Conservation (phyloP, 306 rosid species). For the Malus asiatica region DNA sequence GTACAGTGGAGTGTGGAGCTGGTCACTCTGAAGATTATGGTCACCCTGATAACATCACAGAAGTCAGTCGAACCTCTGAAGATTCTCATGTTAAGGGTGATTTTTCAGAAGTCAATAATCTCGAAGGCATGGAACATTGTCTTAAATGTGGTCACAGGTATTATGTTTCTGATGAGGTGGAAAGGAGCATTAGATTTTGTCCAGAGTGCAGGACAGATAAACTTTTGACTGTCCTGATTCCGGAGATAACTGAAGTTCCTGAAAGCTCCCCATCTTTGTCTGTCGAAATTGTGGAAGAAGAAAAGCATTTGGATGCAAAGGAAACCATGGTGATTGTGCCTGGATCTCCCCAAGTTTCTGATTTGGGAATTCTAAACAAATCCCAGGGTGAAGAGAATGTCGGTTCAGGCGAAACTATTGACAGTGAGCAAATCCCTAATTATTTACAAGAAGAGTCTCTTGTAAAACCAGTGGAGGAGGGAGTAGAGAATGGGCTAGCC, state of each 20-base stretch:
- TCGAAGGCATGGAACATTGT: conserved; percentile 39
- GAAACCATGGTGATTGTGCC: conserved; percentile 19
- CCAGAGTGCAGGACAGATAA: conserved; percentile 47
- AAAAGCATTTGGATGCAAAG: conserved; percentile 26
- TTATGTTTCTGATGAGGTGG: conserved; percentile 26
- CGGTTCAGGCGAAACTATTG: conserved; percentile 34
- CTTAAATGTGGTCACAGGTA: conserved; percentile 48
- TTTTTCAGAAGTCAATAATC: conserved; percentile 26
- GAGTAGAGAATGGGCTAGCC: conserved; percentile 27
- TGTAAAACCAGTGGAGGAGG: conserved; percentile 26
- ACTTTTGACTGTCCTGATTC: conserved; percentile 24
- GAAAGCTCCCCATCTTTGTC: conserved; percentile 26
- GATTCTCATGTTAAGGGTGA: conserved; percentile 33
- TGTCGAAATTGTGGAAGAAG: conserved; percentile 24
- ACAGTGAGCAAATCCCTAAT: conserved; percentile 31
- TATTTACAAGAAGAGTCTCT: conserved; percentile 30
- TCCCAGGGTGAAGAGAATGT: conserved; percentile 27
- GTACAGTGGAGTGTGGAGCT: conserved; percentile 17
- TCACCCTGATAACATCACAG: conserved; percentile 18
- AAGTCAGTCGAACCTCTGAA: conserved; percentile 32
- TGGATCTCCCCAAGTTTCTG: conserved; percentile 27
- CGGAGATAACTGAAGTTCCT: conserved; percentile 30
- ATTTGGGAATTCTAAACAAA: conserved; percentile 26
- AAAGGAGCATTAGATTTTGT: conserved; percentile 35
- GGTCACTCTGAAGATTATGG: conserved; percentile 27